Base-by-base conservation (phyloP, 169 alveolate species). In the Eimeria falciformis region DNA sequence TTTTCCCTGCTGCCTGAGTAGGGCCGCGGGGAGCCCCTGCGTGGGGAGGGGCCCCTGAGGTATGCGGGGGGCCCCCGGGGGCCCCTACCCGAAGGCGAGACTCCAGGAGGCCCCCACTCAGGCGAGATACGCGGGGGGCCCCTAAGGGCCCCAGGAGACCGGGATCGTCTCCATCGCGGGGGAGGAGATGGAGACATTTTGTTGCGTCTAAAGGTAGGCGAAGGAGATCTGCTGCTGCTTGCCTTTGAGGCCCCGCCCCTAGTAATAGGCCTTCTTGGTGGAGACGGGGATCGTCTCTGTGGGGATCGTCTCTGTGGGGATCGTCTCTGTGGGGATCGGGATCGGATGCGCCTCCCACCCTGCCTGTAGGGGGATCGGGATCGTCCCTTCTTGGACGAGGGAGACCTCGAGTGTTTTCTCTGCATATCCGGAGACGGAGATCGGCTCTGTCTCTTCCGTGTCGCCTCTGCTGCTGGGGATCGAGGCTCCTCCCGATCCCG, bases 41-140 rank as follows among this genome's bases (percentile, higher is more conserved):
- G 83, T 9, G 83, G 83, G 12, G 83, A 71, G 29, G 83, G 83
- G 83, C 83, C 83, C 83, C 50, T 12, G 47, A 29, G 17, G 83
- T 71, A 40, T 5, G 83, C 37, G 45, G 33, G 78, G 83, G 83
- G 58, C 55, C 50, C 83, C 56, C 83, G 29, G 56, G 21, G 83
- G 40, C 56, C 83, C 27, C 83, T 17, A 5, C 47, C 14, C 7
- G 83, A 27, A 7, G 83, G 83, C 11, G 83, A 71, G 56, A 56
- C 83, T 56, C 56, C 83, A 33, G 83, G 56, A 56, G 56, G 58
- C 0, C 83, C 83, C 83, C 83, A 71, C 56, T 71, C 83, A 29
- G 83, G 83, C 6, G 83, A 71, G 21, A 12, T 6, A 56, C 83
- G 83, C 50, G 56, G 56, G n/a, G 27, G 50, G 5, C 37, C 83